Evolutionary conservation across 352 stramenopile genomes (phyloP).

Genomic region (Globisporangium rhizosaccharum): DNA sequence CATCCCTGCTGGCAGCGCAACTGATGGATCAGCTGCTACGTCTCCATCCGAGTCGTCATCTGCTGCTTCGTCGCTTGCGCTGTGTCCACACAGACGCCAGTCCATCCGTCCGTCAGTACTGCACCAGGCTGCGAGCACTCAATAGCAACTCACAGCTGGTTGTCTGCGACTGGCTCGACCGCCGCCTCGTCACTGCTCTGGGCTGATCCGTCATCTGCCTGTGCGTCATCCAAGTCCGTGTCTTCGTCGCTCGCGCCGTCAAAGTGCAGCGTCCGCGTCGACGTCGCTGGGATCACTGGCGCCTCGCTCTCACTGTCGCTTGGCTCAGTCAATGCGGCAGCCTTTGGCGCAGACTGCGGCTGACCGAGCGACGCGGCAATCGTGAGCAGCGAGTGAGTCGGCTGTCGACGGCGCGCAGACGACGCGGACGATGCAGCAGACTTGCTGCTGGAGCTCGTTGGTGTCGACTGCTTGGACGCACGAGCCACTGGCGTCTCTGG

Average conservation of each 20-base stretch:
- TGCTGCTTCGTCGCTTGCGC: too few relatives aligned
- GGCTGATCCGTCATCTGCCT: too few relatives aligned
- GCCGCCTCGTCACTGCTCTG: too few relatives aligned
- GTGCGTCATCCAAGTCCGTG: background rate
- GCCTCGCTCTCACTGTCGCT: slow-evolving; percentile 6
- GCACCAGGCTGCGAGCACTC: too few relatives aligned
- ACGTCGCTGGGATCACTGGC: background rate
- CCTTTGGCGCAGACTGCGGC: slow-evolving; percentile 2
- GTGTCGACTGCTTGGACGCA: slow-evolving; percentile 1
- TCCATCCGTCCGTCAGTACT: too few relatives aligned
- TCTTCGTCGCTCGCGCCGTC: slow-evolving; percentile 7
- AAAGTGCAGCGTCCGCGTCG: slow-evolving; percentile 31
- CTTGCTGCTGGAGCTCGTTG: background rate
- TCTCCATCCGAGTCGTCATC: too few relatives aligned
- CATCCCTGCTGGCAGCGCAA: too few relatives aligned
- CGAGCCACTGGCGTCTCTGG: too few relatives aligned
- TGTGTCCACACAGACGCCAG: too few relatives aligned
- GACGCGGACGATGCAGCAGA: slow-evolving; percentile 21
- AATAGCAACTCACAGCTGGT: too few relatives aligned
- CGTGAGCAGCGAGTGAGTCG: slow-evolving; percentile 18
- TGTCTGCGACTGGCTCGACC: too few relatives aligned
- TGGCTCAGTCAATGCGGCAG: background rate
- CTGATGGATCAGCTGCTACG: too few relatives aligned
- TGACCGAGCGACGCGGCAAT: slow-evolving; percentile 17
- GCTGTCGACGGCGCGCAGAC: slow-evolving; percentile 5